A percentile compares a stretch with the other conserved stretches of the same genome.
These are phyloP conservation scores for Mrakia hoshinonis DNA, from an alignment of 768 basidiomycete species.

Conservation along the genomic window DNA sequence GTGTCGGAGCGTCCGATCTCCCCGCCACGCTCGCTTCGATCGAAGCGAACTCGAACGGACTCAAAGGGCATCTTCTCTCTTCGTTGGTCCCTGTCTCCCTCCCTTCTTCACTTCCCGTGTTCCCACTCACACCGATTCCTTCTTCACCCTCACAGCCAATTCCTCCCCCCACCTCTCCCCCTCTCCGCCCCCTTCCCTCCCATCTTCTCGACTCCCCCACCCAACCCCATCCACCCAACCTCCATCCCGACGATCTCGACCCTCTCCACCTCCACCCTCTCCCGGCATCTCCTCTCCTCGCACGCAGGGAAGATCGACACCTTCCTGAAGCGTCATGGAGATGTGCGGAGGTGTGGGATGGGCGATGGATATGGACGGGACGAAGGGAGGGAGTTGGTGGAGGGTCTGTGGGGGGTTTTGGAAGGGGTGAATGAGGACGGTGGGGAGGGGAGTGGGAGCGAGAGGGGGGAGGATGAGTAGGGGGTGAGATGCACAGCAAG, in stretches of 20 bases:
- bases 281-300: conserved; percentile 15
- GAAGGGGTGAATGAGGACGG: conserved; percentile 16
- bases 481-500: neutral
- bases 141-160: neutral
- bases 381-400: conserved; percentile 16
- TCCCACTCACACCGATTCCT: neutral
- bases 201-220: neutral
- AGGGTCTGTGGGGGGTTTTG: conserved; percentile 3
- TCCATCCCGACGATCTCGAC: neutral
- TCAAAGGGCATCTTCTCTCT: conserved; percentile 15
- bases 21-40: conserved; percentile 3
- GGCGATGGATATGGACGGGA: conserved; percentile 17
- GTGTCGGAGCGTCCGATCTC: neutral
- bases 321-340: neutral
- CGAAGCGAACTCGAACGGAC: conserved; percentile 4
- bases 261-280: neutral
- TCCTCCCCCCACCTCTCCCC: neutral
- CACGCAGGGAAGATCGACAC: conserved; percentile 3
- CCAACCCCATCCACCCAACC: neutral
- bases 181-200: neutral
- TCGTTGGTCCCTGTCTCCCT: neutral
- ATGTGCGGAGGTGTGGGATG: conserved; percentile 5
- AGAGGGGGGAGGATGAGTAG: neutral
- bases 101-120: neutral
- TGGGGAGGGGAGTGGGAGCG: conserved; percentile 4